Conservation (phyloP, 1,284 basidiomycete species). For the Cystobasidiaceae sp. region DNA sequence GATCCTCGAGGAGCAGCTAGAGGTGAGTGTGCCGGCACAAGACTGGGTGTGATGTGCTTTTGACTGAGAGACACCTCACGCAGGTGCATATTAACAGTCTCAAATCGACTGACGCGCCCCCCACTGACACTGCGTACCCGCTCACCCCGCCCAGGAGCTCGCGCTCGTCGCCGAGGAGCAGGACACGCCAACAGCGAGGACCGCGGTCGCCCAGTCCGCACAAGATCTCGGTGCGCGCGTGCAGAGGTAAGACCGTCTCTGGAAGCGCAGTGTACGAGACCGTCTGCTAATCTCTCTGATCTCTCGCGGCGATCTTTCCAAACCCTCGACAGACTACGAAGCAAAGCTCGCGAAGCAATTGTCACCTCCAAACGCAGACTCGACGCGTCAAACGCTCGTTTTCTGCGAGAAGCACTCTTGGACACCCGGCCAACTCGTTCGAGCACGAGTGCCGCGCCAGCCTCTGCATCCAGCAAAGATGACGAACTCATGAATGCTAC, state of each 20-base stretch:
- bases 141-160: conserved; percentile 55
- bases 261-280: too few species aligned
- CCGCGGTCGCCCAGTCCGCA: not conserved
- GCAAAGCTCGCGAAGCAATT: conserved; percentile 60
- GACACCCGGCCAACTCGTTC: conserved; percentile 16
- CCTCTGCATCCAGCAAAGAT: conserved; percentile 53
- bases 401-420: conserved; percentile 61
- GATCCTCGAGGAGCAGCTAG: conserved; percentile 57
- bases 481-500: conserved; percentile 81
- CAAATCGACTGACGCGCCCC: too few species aligned
- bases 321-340: conserved; percentile 54
- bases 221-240: not conserved
- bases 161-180: conserved; percentile 64
- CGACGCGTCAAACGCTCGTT: conserved; percentile 56
- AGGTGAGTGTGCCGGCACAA: conserved; percentile 56
- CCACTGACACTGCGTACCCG: too few species aligned
- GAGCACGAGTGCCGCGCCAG: not conserved
- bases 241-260: conserved; percentile 56
- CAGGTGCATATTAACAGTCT: not conserved
- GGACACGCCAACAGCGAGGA: conserved; percentile 54
- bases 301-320: conserved; percentile 11
- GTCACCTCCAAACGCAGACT: conserved; percentile 65
- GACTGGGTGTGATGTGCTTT: not conserved
- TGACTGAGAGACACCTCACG: not conserved
- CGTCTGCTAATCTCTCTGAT: too few species aligned